Base-by-base conservation (phyloP, 2,329 filamentous ascomycete genomes). In the Scortechinia acanthostroma region DNA sequence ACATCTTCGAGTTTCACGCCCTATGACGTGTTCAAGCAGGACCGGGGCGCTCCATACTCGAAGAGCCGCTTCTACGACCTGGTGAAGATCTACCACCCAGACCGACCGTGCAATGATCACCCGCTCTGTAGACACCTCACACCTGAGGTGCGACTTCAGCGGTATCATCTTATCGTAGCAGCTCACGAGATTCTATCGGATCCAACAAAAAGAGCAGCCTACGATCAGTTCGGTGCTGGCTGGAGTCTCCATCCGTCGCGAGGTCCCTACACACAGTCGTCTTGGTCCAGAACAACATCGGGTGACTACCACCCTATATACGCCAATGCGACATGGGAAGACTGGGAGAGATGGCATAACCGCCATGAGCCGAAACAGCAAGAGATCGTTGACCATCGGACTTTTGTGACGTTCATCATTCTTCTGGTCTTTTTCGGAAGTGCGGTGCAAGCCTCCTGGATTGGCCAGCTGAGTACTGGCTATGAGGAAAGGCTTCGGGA, bases 51-150 rank as follows among this genome's bases (percentile, higher is more conserved):
- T 14, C 76, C 80, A 2, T 97, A 98, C 63, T 83, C 78, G 50
- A 97, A 98, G 64, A 68, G 74, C 37, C 80, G 80, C 48, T 98
- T 90, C 73, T 93, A 94, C 63, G 77, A 91, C 57, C 78, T 98
- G 44, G 93, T 95, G 47, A 98, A 97, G 69, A 72, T 94, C 42
- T 98, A 98, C 67, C 93, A 98, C 58, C 93, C 93, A 0, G 93
- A 98, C 62, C 78, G 77, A 48, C 70, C 35, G 6, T 13, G 35
- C 17, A 40, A 40, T 19, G 25, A n/a, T n/a, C 25, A 30, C n/a
- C 25, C 25, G n/a, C 25, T 30, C 10, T 30, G 25, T n/a, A 30
- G n/a, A 30, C 13, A 19, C 35, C 14, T 40, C 35, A 15, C 35
- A 10, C 35, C 6, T 6, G 10, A 40, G 20, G 10, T 40, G 17